Percentiles rank a stretch among this genome's conserved stretches.
These are phyloP conservation scores for Populus davidiana DNA, from an alignment of 345 rosid genomes.

Conservation along the genomic window DNA sequence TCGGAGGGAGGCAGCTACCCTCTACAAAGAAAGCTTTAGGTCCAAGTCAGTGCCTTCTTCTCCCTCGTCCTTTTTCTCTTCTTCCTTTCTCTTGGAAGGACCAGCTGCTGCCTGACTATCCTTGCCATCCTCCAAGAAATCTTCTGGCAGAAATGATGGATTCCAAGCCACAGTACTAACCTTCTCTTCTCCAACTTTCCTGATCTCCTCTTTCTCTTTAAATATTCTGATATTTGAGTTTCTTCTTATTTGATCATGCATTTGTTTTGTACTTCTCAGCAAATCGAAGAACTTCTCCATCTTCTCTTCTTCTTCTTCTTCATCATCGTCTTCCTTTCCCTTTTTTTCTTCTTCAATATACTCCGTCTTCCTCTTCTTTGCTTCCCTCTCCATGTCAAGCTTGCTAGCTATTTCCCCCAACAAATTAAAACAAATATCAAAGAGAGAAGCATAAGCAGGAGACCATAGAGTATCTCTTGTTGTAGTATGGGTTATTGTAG, in stretches of 20 bases:
- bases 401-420: background rate
- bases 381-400: conserved; percentile 33
- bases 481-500: too few species aligned
- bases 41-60: conserved; percentile 30
- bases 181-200: background rate
- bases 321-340: conserved; percentile 10
- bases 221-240: background rate
- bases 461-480: background rate
- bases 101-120: conserved; percentile 2
- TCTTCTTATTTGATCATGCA: conserved; percentile 22
- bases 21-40: conserved; percentile 54
- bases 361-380: conserved; percentile 45
- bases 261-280: conserved; percentile 45
- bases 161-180: conserved; percentile 20
- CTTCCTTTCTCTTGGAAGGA: conserved; percentile 13
- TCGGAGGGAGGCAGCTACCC: background rate
- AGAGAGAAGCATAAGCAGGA: background rate
- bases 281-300: conserved; percentile 57
- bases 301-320: conserved; percentile 43
- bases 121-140: conserved; percentile 31
- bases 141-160: conserved; percentile 49
- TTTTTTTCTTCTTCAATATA: background rate
- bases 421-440: background rate
- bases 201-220: conserved; percentile 2
- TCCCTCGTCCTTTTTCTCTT: conserved; percentile 12